Evolutionary conservation across 768 basidiomycete genomes (phyloP).

Genomic region (Hygrophorus pudorinus): DNA sequence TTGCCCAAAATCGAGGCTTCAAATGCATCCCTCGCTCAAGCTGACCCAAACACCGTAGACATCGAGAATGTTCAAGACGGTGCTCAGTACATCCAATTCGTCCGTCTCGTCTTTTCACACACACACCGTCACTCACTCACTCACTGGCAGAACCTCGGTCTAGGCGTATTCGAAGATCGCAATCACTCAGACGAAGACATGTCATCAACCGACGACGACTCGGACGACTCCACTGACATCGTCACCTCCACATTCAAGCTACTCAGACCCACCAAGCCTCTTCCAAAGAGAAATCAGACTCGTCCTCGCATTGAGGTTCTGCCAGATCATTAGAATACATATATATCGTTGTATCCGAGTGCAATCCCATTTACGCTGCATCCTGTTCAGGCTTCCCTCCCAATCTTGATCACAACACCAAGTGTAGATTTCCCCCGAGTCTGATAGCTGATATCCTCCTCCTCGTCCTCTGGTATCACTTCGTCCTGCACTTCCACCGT

Average conservation of each 20-base stretch:
- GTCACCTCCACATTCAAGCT: not conserved
- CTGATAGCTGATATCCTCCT: conserved; percentile 56
- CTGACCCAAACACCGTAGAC: conserved; percentile 51
- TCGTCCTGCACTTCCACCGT: conserved; percentile 74
- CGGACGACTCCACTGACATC: not conserved
- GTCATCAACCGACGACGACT: not conserved
- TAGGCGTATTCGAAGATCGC: conserved; percentile 48
- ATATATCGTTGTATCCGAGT: no score
- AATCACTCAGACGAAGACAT: no score
- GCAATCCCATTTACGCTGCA: no score
- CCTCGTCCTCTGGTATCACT: conserved; percentile 63
- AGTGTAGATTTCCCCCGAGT: conserved; percentile 66
- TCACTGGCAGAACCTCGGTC: conserved; percentile 49
- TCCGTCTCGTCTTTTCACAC: conserved; percentile 15
- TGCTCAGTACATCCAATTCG: conserved; percentile 61
- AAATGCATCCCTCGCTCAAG: conserved; percentile 40
- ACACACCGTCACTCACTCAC: conserved; percentile 2
- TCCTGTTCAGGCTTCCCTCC: conserved; percentile 9
- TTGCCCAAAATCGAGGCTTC: conserved; percentile 59
- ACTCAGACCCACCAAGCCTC: not conserved
- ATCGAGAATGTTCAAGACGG: conserved; percentile 51
- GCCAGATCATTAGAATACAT: not conserved
- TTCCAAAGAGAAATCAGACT: no score
- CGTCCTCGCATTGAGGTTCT: not conserved
- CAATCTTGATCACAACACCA: conserved; percentile 49